Evolutionary conservation across 23 red algal species (phyloP).

Genomic region (Rhodosorus marinus): DNA sequence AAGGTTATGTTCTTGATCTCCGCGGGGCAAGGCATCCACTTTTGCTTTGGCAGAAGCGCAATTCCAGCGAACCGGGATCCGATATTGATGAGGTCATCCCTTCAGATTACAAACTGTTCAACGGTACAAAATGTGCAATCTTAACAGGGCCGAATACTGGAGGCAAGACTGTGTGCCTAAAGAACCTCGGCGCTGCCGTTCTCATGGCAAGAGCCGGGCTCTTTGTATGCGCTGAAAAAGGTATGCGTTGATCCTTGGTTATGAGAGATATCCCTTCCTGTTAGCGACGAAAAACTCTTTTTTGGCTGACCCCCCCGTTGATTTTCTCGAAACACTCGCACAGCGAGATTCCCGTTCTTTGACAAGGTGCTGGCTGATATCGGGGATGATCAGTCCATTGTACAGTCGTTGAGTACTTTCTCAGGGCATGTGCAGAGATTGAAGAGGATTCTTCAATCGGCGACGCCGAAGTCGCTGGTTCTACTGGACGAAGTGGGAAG

Average conservation of each 20-base stretch:
- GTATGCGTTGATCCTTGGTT: not conserved
- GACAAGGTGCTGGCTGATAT: slow-evolving; percentile 78
- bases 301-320: not conserved
- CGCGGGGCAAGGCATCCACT: slow-evolving; percentile 53
- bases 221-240: slow-evolving; percentile 24
- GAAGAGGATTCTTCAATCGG: slow-evolving; percentile 36
- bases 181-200: slow-evolving; percentile 56
- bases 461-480: slow-evolving; percentile 31
- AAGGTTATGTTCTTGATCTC: slow-evolving; percentile 2
- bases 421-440: slow-evolving; percentile 74
- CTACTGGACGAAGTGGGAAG: slow-evolving; percentile 92
- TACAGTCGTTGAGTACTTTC: slow-evolving; percentile 75
- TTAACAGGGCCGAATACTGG: slow-evolving; percentile 89
- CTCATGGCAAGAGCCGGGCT: slow-evolving; percentile 85
- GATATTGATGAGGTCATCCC: slow-evolving; percentile 37
- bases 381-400: slow-evolving; percentile 84
- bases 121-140: slow-evolving; percentile 25
- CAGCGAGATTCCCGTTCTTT: slow-evolving; percentile 46
- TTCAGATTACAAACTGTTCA: slow-evolving; percentile 27
- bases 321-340: not conserved
- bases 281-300: not conserved
- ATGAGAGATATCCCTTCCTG: too few relatives aligned
- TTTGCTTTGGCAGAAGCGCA: slow-evolving; percentile 18
- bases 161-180: slow-evolving; percentile 78
- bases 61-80: not conserved